Percentiles rank a stretch among this genome's conserved stretches.
Evolutionary conservation across 148 eudicot species (phyloP).

Genomic region (Camellia japonica): DNA sequence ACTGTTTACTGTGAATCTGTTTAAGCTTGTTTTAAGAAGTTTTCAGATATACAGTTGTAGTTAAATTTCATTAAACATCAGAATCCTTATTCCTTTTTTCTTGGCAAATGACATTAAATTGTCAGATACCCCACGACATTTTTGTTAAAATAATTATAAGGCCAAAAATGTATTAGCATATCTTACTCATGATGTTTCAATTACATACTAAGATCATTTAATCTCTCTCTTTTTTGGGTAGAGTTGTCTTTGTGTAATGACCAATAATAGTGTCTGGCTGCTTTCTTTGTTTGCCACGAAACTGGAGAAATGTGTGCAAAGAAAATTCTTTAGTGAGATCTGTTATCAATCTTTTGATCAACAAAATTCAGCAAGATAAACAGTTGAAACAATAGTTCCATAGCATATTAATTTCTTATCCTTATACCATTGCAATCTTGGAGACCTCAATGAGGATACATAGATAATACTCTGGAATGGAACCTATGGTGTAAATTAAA

Average conservation of each 20-base stretch:
- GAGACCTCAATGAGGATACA: neutral
- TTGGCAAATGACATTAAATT: neutral
- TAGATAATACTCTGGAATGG: neutral
- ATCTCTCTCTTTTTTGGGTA: neutral
- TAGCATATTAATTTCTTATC: neutral
- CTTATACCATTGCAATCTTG: neutral
- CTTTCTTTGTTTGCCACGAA: neutral
- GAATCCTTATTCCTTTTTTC: neutral
- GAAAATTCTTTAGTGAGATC: neutral
- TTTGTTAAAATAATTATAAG: neutral
- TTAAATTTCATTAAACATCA: neutral
- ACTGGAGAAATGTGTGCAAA: neutral
- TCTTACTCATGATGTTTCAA: neutral
- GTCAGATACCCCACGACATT: neutral
- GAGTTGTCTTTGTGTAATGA: neutral
- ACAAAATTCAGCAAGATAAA: neutral
- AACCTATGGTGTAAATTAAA: neutral
- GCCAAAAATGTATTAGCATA: neutral
- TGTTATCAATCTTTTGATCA: conserved; percentile 3
- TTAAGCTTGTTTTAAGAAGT: neutral
- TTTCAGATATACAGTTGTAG: neutral
- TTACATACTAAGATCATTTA: neutral
- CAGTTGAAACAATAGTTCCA: neutral
- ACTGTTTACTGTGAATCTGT: neutral
- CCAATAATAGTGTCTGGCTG: neutral